Evolutionary conservation across 352 stramenopile species (phyloP), one percentile per base, ranked within the genome.

Genomic region (Blastocystis sp.): DNA sequence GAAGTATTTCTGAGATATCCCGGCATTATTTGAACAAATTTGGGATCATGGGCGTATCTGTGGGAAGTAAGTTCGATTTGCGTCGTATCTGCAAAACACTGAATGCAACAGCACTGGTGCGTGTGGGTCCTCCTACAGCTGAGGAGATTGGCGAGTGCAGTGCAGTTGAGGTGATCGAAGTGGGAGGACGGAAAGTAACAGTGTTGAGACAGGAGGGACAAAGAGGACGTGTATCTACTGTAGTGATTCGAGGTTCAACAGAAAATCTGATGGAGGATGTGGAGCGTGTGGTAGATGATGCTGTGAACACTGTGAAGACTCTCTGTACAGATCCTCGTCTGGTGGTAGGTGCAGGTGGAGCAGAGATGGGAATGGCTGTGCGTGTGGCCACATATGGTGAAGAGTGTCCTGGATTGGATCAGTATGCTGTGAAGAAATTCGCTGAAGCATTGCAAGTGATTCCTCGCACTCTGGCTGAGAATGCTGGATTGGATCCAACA

Each of bases 381-480:
- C 93, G 95, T 88, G 92, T 99, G 63, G 92, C 95, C 87, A 93
- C 91, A 87, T 97, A 97, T 88, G 96, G 94, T 24, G 94, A 98
- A 83, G 93, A 93, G n/a, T 95, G 92, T 88, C 93, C 95, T 0
- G 97, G 96, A 29, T 92, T 99, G 73, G 96, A 99, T 90, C 96
- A 99, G 91, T 99, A 99, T 90, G 95, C 96, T 78, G 98, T 99
- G 90, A 95, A 96, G 87, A 97, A 98, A 57, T 98, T 98, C 90
- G 96, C 94, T 67, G 96, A 98, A 73, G 95, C 96, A 29, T 92
- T 99, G 39, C 95, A 99, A 90, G 93, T 98, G 52, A 93, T 99
- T 49, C 95, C 96, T 11, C 92, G 95, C 39, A 98, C 96, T 80
- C 91, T 99, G 71, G 95, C 96, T 0, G 96, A 99, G 90, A 99